Evolutionary conservation across 2,329 filamentous ascomycete genomes (phyloP).

Genomic region (Xenoacremonium recifei): DNA sequence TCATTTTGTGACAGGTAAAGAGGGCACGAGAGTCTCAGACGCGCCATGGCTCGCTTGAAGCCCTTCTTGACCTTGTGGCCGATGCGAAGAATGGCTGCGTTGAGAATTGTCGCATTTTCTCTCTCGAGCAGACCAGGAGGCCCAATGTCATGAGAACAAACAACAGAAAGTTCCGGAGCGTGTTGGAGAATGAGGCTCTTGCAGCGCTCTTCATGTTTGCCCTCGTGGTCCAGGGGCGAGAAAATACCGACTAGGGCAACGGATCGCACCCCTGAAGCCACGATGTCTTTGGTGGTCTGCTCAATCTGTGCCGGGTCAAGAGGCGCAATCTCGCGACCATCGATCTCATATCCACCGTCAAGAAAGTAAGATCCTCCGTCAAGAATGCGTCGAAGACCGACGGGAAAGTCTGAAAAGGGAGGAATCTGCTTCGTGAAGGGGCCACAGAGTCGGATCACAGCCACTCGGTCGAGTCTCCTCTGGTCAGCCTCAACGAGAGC

Average conservation of each 20-base stretch:
- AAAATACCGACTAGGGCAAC: constrained; percentile 46
- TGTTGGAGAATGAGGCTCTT: constrained; percentile 34
- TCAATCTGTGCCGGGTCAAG: constrained; percentile 38
- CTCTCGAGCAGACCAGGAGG: constrained; percentile 43
- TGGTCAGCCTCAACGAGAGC: constrained; percentile 52
- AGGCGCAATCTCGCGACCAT: constrained; percentile 40
- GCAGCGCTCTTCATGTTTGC: constrained; percentile 39
- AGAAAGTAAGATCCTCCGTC: constrained; percentile 41
- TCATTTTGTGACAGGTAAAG: constrained; percentile 54
- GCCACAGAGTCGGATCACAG: constrained; percentile 51
- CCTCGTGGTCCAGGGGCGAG: constrained; percentile 42
- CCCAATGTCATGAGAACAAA: constrained; percentile 44
- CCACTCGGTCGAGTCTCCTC: constrained; percentile 44
- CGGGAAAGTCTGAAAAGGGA: constrained; percentile 50
- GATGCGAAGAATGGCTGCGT: constrained; percentile 49
- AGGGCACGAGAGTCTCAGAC: constrained; percentile 40
- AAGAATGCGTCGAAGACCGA: constrained; percentile 43
- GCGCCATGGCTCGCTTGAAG: constrained; percentile 45
- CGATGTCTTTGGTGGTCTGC: constrained; percentile 30
- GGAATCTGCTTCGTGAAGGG: constrained; percentile 48
- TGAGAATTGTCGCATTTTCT: constrained; percentile 56
- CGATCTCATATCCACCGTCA: constrained; percentile 48
- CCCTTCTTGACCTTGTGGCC: constrained; percentile 45
- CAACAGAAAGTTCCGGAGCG: constrained; percentile 34
- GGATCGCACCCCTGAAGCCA: constrained; percentile 32